Base-by-base conservation (phyloP, 768 basidiomycete species). In the Inosperma sp. region DNA sequence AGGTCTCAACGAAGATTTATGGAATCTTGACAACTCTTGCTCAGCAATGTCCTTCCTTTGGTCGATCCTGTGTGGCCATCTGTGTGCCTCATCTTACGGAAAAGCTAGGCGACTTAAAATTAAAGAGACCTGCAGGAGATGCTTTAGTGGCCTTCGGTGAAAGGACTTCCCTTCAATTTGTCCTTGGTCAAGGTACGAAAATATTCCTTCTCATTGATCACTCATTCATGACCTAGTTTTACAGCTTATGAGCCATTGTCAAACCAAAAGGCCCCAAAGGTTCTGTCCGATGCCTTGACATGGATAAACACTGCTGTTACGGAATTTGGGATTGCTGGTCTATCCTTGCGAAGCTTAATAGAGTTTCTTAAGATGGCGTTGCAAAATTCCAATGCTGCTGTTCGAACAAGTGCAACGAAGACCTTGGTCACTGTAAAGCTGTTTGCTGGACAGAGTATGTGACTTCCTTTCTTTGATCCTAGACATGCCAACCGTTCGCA, bases 241-340 rank as follows among this genome's bases (percentile, higher is more conserved):
- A 42, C 27, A 96, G 96, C 84, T 0, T 99, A 96, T 63, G 96
- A 97, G 19, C 88, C 95, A 0, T 71, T 99, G 60, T 80, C 81
- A 23, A 96, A 94, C 68, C 93, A 93, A 65, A 99, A 99, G 65
- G 95, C 96, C 3, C 95, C 96, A 0, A 99, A 98, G 69, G 91
- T 93, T 35, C 77, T 97, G 27, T 91, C 93, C 0, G 96, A 99
- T 64, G 85, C 93, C 2, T 68, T 94, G 40, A 70, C 75, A 21
- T 98, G 95, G 93, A 79, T 96, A 51, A 92, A 93, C 52, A 78
- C 82, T 27, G 86, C 88, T 7, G 68, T 99, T 26, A 75, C 73
- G 14, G 96, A 98, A 50, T 99, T 99, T 64, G 96, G 96, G 33
- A 88, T 93, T 53, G 78, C 81, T 21, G 94, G 94, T 4, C 62